Evolutionary conservation across 768 basidiomycete genomes (phyloP), one percentile per base, ranked within the genome.

Genomic region (Hygrophorus russula): DNA sequence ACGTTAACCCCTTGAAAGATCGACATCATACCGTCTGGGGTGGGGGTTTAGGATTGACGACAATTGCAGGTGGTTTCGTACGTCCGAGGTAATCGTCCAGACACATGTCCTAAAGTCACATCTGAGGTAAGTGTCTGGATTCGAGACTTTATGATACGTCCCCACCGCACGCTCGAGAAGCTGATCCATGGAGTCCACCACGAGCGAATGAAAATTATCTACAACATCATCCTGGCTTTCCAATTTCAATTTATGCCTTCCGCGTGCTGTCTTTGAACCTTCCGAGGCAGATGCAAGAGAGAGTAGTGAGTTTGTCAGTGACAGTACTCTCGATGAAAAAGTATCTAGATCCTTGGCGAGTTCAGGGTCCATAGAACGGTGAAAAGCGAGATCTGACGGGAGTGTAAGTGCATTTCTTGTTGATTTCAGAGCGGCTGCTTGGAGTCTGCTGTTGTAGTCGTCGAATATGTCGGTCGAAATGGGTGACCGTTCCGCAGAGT

Each of bases 121-220:
- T 27, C 32, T 13, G 15, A n/a, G n/a, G n/a, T n/a, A n/a, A n/a
- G 19, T 42, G 3, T 13, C n/a, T 15, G 6, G 30, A 13, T 47
- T 5, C 39, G 27, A 41, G 20, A 27, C 46, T 10, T 19, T 39
- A 2, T 42, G 13, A 11, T 18, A 60, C 78, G 24, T 7, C 7
- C 24, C 61, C 52, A 85, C 90, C 3, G 89, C 85, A 41, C 78
- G 71, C 61, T 98, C 96, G 46, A 96, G 60, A 41, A 97, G 59
- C 37, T 74, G 71, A 57, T 99, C 94, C 70, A 94, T 75, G 0
- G 77, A 67, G 55, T 91, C 88, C n/a, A 88, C 82, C 2, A 94
- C 71, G 15, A 76, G 60, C 13, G 76, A 67, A 50, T 84, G 74
- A 58, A 91, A 94, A 50, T 76, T 78, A 57, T 96, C 93, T 27